These are phyloP conservation scores for Cordyceps farinosa DNA, from an alignment of 2,329 filamentous ascomycete genomes.

Conservation along the genomic window DNA sequence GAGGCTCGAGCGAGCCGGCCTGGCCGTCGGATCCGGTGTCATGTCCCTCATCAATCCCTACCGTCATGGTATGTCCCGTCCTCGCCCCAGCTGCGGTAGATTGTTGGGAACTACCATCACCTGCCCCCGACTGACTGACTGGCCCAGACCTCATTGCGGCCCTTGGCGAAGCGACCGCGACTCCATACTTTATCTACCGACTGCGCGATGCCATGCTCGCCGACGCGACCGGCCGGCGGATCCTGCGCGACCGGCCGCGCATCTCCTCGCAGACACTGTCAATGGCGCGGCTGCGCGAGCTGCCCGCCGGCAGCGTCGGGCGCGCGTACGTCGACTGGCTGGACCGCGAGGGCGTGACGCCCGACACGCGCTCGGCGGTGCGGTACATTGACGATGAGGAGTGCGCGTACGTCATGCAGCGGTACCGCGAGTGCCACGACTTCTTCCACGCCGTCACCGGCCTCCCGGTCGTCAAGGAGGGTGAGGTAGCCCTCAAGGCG, in stretches of 20 bases:
- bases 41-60: slow-evolving; percentile 69
- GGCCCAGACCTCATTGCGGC: slow-evolving; percentile 80
- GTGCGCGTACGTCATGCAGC: slow-evolving; percentile 97
- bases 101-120: neutral
- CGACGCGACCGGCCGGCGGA: slow-evolving; percentile 78
- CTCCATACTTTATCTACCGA: slow-evolving; percentile 90
- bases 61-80: slow-evolving; percentile 58
- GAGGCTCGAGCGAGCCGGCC: slow-evolving; percentile 65
- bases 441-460: slow-evolving; percentile 96
- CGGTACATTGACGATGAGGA: slow-evolving; percentile 93
- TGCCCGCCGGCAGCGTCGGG: slow-evolving; percentile 74
- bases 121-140: neutral
- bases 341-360: slow-evolving; percentile 89
- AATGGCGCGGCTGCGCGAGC: slow-evolving; percentile 64
- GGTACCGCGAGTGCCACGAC: slow-evolving; percentile 95
- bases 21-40: slow-evolving; percentile 64
- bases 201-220: slow-evolving; percentile 90
- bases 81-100: too few species aligned
- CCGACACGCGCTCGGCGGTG: slow-evolving; percentile 79
- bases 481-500: slow-evolving; percentile 94
- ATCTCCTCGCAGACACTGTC: slow-evolving; percentile 72
- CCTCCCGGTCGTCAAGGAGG: slow-evolving; percentile 86
- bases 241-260: slow-evolving; percentile 83
- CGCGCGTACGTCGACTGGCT: slow-evolving; percentile 83
- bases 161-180: slow-evolving; percentile 90